Evolutionary conservation across 1,284 basidiomycete species (phyloP), one percentile per base, ranked within the genome.

Genomic region (Ceraceosorus guamensis): DNA sequence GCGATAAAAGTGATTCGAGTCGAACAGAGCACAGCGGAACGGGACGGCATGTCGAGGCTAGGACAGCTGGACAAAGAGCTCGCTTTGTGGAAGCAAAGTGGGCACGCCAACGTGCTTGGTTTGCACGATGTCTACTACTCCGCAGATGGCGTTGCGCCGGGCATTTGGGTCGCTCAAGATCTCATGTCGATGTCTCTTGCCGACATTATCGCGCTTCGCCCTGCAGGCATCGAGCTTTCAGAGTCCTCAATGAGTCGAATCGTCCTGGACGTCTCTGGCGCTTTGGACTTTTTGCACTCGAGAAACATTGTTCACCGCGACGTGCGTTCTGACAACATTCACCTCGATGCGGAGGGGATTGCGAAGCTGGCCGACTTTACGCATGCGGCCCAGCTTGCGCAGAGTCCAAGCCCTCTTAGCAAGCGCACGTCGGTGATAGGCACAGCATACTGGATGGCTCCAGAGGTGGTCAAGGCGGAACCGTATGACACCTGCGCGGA

Each of bases 381-480:
- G 35, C 66, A 70, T 47, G 68, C 68, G 6, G 57, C 53, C 44
- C 56, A 66, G 53, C 59, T 68, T 14, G 51, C 57, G 14, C 49
- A 48, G 5, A 55, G 55, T n/a, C 7, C 37, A 14, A 16, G 35
- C 13, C 46, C 33, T 13, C 37, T 35, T 13, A 33, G 46, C 16
- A 60, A 46, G 52, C 34, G 59, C 14, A 59, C 35, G 39, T 63
- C 60, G 33, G 65, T 70, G 18, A 57, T 70, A 5, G 68, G 68
- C 2, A 70, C 68, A 46, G 62, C 69, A 46, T 70, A 71, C 59
- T 71, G 67, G 67, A 71, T 71, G 69, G 65, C 67, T 34, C 69
- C 69, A n/a, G 69, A 71, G 45, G 65, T 71, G 60, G 63, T 70
- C 50, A 64, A 59, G 45, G 66, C 64, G 4, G 51, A 65, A 51